Evolutionary conservation across 495 filamentous ascomycete species (phyloP).

Genomic region (Daldinia grandis): DNA sequence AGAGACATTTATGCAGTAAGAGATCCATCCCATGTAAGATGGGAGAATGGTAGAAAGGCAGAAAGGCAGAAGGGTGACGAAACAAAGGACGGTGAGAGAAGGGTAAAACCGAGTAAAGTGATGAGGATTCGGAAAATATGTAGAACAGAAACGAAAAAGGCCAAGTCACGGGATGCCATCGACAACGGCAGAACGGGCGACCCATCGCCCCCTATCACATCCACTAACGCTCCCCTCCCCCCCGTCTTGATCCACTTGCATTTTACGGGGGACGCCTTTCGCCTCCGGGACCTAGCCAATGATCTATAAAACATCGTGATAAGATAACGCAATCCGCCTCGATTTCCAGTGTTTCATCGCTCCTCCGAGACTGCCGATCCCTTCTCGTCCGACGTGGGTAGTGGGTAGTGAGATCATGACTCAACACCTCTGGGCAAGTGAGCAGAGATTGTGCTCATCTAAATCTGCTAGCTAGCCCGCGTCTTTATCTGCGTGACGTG

Average conservation of each 20-base stretch:
- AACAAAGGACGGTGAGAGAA: constrained; percentile 1
- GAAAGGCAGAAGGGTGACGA: background rate
- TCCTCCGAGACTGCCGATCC: constrained; percentile 37
- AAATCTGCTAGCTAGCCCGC: constrained; percentile 17
- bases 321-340: constrained; percentile 42
- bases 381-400: constrained; percentile 18
- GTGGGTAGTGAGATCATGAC: constrained; percentile 34
- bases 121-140: background rate
- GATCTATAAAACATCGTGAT: constrained; percentile 29
- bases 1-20: constrained; percentile 23
- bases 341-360: constrained; percentile 27
- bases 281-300: constrained; percentile 32
- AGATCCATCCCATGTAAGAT: background rate
- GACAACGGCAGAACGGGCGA: background rate
- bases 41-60: background rate
- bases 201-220: constrained; percentile 14
- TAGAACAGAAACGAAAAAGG: background rate
- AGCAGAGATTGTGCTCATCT: constrained; percentile 19
- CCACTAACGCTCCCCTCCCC: constrained; percentile 9
- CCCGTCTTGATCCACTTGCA: constrained; percentile 11
- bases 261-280: constrained; percentile 20
- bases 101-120: constrained; percentile 5
- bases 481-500: constrained; percentile 31
- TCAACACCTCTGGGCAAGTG: background rate
- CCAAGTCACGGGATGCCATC: constrained; percentile 3